Conservation (phyloP, 1,284 basidiomycete genomes). For the Rhodotorula sp. region DNA sequence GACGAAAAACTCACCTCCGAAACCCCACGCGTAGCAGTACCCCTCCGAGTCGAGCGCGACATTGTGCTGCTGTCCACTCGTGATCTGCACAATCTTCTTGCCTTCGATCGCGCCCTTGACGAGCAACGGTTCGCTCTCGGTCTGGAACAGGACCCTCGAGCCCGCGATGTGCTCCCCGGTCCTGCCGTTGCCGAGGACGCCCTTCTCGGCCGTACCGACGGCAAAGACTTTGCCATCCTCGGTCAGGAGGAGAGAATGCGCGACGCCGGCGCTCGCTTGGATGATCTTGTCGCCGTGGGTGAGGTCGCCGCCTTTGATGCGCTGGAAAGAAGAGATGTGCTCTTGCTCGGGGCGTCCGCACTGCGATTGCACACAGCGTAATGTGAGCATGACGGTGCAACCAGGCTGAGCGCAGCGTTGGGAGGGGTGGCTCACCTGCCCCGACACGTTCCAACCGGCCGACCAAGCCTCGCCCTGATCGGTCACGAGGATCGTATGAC, state of each 20-base stretch:
- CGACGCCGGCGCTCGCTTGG: constrained; percentile 74
- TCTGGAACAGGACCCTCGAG: constrained; percentile 27
- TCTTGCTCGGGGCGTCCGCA: constrained; percentile 65
- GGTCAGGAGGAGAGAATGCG: constrained; percentile 79
- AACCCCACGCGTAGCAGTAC: constrained; percentile 83
- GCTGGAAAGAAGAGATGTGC: constrained; percentile 66
- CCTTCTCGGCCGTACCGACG: constrained; percentile 87
- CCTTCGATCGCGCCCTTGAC: constrained; percentile 49
- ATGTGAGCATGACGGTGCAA: not conserved
- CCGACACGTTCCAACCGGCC: constrained; percentile 76
- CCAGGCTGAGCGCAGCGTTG: not conserved
- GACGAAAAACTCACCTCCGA: constrained; percentile 45
- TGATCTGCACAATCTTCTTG: constrained; percentile 68
- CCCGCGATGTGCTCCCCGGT: constrained; percentile 42
- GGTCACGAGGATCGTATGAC: constrained; percentile 79
- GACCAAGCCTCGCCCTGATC: constrained; percentile 79
- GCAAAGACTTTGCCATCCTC: constrained; percentile 80
- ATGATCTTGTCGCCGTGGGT: constrained; percentile 62
- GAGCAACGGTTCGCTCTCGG: constrained; percentile 47
- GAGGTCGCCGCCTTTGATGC: constrained; percentile 56
- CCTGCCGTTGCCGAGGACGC: constrained; percentile 82
- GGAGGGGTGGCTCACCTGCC: constrained; percentile 56
- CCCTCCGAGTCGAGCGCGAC: constrained; percentile 77
- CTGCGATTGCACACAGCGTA: constrained; percentile 49
- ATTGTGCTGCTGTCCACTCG: constrained; percentile 82